These are phyloP conservation scores for Tylopilus subfusipes DNA, from an alignment of 768 basidiomycete species.

Conservation along the genomic window DNA sequence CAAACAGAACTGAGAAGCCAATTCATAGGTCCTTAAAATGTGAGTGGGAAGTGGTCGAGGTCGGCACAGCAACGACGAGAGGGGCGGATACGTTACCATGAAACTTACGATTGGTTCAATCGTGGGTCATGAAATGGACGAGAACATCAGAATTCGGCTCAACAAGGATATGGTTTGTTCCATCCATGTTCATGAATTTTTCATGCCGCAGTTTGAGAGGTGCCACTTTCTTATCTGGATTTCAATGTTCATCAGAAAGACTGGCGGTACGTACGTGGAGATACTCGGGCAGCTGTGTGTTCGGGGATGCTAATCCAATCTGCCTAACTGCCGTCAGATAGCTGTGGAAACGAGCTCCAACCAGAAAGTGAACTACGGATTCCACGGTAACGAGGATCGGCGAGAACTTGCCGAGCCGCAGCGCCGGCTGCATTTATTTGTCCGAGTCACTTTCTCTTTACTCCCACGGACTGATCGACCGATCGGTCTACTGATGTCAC, in stretches of 20 bases:
- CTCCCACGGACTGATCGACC: not conserved
- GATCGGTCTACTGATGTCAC: conserved; percentile 3
- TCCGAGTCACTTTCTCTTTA: not conserved
- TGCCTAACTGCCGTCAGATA: not conserved
- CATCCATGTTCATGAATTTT: conserved; percentile 2
- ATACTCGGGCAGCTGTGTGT: too few species aligned
- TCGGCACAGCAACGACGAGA: conserved; percentile 14
- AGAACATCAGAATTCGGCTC: conserved; percentile 16
- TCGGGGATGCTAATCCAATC: not conserved
- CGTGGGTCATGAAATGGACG: not conserved
- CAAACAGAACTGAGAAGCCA: conserved; percentile 5
- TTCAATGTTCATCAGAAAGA: not conserved
- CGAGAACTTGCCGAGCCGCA: not conserved
- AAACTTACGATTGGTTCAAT: not conserved
- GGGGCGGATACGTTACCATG: conserved; percentile 15
- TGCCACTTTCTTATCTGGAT: not conserved
- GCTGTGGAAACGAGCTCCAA: not conserved
- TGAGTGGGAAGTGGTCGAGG: conserved; percentile 1
- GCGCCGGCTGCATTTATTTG: not conserved
- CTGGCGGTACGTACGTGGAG: not conserved
- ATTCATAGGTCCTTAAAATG: conserved; percentile 8
- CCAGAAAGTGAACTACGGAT: not conserved
- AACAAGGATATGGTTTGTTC: conserved; percentile 2
- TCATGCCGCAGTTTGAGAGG: conserved; percentile 19
- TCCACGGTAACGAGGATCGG: not conserved